phyloP scores from a whole-genome alignment of 2,329 filamentous ascomycete species.

The Alternaria panax region DNA sequence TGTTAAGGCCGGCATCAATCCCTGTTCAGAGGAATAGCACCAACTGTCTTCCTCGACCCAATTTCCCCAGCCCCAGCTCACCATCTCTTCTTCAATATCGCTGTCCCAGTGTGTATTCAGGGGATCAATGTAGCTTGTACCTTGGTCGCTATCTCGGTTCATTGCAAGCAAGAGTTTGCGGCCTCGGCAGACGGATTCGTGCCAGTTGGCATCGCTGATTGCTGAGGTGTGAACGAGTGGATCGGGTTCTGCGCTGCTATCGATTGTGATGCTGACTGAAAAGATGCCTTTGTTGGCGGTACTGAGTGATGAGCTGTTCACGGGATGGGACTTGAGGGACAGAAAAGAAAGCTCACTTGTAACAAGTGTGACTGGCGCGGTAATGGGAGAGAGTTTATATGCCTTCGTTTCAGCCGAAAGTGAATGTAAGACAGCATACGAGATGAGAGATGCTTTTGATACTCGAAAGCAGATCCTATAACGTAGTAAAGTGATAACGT shows the following conservation, averaged over 20 bases:
- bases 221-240: neutral
- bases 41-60: neutral
- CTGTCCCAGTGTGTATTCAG: neutral
- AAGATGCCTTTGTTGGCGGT: neutral
- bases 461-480: too few relatives aligned
- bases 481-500: too few relatives aligned
- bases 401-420: neutral
- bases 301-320: neutral
- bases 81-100: neutral
- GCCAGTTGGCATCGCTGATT: neutral
- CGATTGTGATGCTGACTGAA: neutral
- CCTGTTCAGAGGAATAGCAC: neutral
- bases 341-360: neutral
- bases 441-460: too few relatives aligned
- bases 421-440: too few relatives aligned
- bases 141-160: neutral
- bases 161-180: constrained; percentile 1
- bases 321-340: neutral
- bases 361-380: neutral
- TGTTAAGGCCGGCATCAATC: neutral
- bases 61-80: neutral
- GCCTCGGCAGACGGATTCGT: neutral
- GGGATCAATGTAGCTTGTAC: neutral
- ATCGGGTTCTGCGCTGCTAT: neutral
- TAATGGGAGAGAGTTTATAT: neutral